Percentiles rank a stretch among this genome's conserved stretches.
Evolutionary conservation across 108 stramenopile species (phyloP).

Genomic region (Skeletonema marinoi): DNA sequence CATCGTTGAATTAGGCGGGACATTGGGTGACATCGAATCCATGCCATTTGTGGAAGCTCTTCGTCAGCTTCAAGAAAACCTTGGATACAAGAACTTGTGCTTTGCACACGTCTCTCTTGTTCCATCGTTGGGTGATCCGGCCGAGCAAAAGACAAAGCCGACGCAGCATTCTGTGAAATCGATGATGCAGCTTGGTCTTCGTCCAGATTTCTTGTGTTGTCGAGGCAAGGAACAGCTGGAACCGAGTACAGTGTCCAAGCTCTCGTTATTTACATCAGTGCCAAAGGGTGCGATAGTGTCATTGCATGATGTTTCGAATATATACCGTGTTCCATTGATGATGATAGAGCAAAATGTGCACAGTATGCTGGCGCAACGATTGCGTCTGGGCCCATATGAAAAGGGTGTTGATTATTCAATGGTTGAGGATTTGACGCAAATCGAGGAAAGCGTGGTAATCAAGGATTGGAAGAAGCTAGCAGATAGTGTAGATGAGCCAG

Average conservation of each 20-base stretch:
- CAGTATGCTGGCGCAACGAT: conserved; percentile 43
- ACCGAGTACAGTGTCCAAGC: conserved; percentile 47
- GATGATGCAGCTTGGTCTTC: conserved; percentile 60
- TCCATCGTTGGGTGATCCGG: conserved; percentile 43
- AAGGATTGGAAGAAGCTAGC: conserved; percentile 72
- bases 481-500: conserved; percentile 64
- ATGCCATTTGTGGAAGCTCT: conserved; percentile 69
- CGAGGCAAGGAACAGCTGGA: conserved; percentile 58
- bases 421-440: conserved; percentile 35
- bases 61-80: conserved; percentile 55
- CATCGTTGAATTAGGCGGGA: conserved; percentile 87
- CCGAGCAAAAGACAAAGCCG: conserved; percentile 63
- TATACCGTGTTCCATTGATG: conserved; percentile 87
- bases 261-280: conserved; percentile 71
- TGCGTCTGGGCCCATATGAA: conserved; percentile 27
- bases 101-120: conserved; percentile 76
- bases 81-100: conserved; percentile 70
- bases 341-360: conserved; percentile 75
- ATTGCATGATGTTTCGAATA: conserved; percentile 85
- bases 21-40: conserved; percentile 84
- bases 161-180: conserved; percentile 62
- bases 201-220: conserved; percentile 76
- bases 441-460: conserved; percentile 26
- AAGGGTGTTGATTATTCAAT: conserved; percentile 55
- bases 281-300: conserved; percentile 62